These are phyloP conservation scores for Penicillium sp. DNA, from an alignment of 2,329 filamentous ascomycete species.

Conservation along the genomic window DNA sequence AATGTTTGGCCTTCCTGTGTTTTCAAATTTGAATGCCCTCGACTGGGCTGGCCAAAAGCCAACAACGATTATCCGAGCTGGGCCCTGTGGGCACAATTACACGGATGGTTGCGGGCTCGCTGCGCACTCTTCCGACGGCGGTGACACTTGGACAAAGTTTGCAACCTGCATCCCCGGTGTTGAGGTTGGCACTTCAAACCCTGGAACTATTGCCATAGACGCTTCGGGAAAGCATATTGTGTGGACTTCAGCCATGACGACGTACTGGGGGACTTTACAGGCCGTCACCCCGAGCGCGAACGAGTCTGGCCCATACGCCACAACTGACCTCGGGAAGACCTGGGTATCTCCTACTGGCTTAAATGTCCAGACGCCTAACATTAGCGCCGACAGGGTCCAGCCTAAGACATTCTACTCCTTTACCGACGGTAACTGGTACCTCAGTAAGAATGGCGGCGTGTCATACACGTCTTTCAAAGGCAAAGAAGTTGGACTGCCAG, in stretches of 20 bases:
- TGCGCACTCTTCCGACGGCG: constrained; percentile 19
- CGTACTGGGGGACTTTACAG: constrained; percentile 16
- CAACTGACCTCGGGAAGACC: constrained; percentile 16
- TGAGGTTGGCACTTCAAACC: constrained; percentile 14
- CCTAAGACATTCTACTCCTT: constrained; percentile 23
- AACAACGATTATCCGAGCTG: constrained; percentile 18
- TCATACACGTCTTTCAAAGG: constrained; percentile 16
- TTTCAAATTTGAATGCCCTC: constrained; percentile 22
- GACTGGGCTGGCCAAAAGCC: constrained; percentile 23
- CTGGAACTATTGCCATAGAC: constrained; percentile 20
- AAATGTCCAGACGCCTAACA: constrained; percentile 16
- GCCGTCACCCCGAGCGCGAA: constrained; percentile 10
- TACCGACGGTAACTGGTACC: constrained; percentile 16
- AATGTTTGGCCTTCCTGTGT: constrained; percentile 22
- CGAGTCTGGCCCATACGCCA: constrained; percentile 19
- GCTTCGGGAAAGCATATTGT: constrained; percentile 22
- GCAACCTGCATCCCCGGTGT: constrained; percentile 19
- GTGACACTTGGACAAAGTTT: constrained; percentile 19
- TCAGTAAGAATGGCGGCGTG: constrained; percentile 21
- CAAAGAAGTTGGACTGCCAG: constrained; percentile 15
- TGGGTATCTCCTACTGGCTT: constrained; percentile 21
- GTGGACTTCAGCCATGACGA: constrained; percentile 19
- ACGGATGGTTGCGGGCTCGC: constrained; percentile 22
- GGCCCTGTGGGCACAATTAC: constrained; percentile 21
- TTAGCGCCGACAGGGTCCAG: constrained; percentile 21